Base-by-base conservation (phyloP, 2,329 filamentous ascomycete species). In the Paracamarosporium sp. region DNA sequence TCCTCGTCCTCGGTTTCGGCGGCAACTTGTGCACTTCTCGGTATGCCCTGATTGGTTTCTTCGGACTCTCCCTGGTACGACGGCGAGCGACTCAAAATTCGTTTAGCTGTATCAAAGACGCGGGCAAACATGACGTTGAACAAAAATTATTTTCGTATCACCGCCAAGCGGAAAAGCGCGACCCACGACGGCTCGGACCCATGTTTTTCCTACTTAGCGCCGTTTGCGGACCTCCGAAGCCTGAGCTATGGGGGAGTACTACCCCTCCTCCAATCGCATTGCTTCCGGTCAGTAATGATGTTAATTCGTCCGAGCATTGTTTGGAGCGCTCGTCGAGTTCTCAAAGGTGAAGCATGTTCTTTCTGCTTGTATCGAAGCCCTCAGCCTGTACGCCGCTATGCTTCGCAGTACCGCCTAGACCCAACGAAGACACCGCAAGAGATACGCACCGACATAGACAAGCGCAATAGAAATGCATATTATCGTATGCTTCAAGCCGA, bases 61-160 rank as follows among this genome's bases (percentile, higher is more conserved):
- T 61, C 65, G n/a, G 63, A 53, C 46, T 47, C 53, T 56, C 51
- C 58, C 53, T 69, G 71, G 40, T 56, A 60, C 13, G 73, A 75
- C 31, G 71, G 70, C 27, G 69, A 72, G 40, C 71, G 70, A 47
- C 65, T 69, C 35, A 76, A 56, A 40, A 72, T 65, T 59, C 65
- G 62, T 61, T 64, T 68, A 50, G 73, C 70, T 22, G 64, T 68
- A 55, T 66, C 63, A 56, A 71, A 64, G 54, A 74, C 64, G 59
- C 66, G 66, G 51, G 68, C 60, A 51, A 76, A 71, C 74, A 76
- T 76, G 63, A 50, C 60, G 55, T 52, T 59, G 56, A 47, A 51
- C 54, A 43, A 57, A 61, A 51, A 65, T 60, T 60, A 68, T 68
- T 67, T 70, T 61, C 50, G 48, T 51, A 51, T 27, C 4, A 25